Base-by-base conservation (phyloP, 345 rosid species). In the Erodium maritimum region DNA sequence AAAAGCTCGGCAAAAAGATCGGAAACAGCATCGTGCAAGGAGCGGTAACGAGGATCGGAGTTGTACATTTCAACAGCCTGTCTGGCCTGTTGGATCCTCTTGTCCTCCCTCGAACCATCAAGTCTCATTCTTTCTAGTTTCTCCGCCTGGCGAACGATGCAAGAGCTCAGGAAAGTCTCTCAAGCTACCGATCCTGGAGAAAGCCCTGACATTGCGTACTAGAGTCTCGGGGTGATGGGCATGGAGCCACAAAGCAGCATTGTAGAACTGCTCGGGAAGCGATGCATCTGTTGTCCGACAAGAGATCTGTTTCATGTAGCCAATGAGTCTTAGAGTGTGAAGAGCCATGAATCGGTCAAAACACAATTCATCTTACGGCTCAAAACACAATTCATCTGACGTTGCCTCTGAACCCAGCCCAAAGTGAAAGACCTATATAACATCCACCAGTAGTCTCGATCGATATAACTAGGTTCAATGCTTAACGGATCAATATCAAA, bases 141-240 rank as follows among this genome's bases (percentile, higher is more conserved):
- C 19, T 1, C 91, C 85, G 61, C 77, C 70, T 0, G 78, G 54
- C n/a, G 85, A 73, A 23, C 86, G 74, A 75, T 75, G 83, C 18
- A 82, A 81, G 53, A 85, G 71, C 75, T 88, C 88, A 0, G 72
- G 84, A 19, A 83, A 75, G 54, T 85, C 93, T 56, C 77, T 88
- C 19, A 83, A 75, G 64, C 69, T 81, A 0, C 96, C 96, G 34
- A 88, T 78, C 4, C 48, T 34, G 0, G 67, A 77, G 34, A 80
- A 64, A 0, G 71, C 24, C 1, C 73, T 75, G 14, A 75, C 68
- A 21, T 75, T 87, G 54, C 73, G 74, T 0, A 89, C 84, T 2
- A 87, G 69, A 0, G 89, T 85, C 63, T 72, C 72, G 3, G 96
- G n/a, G n/a, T n/a, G n/a, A n/a, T n/a, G n/a, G n/a, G n/a, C n/a